Evolutionary conservation across 2,329 filamentous ascomycete species (phyloP), one percentile per base, ranked within the genome.

Genomic region (Verticillium dahliae): DNA sequence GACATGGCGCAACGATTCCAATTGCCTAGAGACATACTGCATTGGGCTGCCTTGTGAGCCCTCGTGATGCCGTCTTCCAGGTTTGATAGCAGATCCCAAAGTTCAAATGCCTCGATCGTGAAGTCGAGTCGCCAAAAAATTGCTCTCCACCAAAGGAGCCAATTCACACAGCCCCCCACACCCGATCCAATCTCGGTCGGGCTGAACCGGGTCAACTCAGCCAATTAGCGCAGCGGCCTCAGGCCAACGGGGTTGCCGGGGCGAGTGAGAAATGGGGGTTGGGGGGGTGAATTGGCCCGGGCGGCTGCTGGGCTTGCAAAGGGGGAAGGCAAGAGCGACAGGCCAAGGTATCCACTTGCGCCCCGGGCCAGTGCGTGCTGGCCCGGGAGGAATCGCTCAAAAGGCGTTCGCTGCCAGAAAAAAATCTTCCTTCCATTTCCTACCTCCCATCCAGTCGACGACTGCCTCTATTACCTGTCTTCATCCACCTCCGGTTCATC

Each of bases 381-480:
- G 68, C 71, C 71, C 80, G 80, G 81, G 75, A 82, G 81, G 79
- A 82, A 76, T 83, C 80, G 80, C 80, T 77, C 75, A 80, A 81
- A 81, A 80, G 73, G 75, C 76, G 74, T 74, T 67, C 67, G 74
- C 74, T 73, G 75, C 77, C 78, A 76, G 78, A 75, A 73, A 75
- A 72, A 77, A 81, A 81, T 81, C 81, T 83, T 77, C 78, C 81
- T 79, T 73, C 71, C 73, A 72, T 73, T 75, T 76, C 75, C 76
- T 75, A 76, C 72, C 71, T 69, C 73, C 72, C 73, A 69, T 71
- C 72, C 75, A 71, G 75, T 75, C 74, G 77, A 74, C 76, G 75
- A 74, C 74, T 74, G 74, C 75, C 69, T 71, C 69, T 74, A 73
- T 75, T 74, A 76, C 75, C 73, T 72, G 68, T 72, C 75, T 75